Evolutionary conservation across 2,329 filamentous ascomycete genomes (phyloP), one percentile per base, ranked within the genome.

Genomic region (Colletotrichum karsti): DNA sequence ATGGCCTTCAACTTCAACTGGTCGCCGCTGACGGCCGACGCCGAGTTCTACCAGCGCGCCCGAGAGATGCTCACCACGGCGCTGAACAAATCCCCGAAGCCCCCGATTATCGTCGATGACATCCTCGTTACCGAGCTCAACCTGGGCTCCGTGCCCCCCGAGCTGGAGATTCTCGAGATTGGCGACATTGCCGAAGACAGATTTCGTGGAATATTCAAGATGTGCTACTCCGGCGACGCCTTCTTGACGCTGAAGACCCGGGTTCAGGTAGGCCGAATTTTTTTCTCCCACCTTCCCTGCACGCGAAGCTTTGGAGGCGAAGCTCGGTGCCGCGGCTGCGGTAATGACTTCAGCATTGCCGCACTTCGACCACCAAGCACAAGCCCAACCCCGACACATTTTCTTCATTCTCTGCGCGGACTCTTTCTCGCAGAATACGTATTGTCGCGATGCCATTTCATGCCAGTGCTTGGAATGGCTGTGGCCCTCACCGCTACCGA

Each of bases 1-100:
- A 99, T 99, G 96, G 96, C 96, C 74, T 99, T 99, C 92, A 98
- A 98, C 87, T 99, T 99, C 93, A 98, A 98, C 93, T 99, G 96
- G 96, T 97, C 94, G 88, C 96, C 96, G 78, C 88, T 99, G 73
- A 96, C 97, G 83, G 95, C 95, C 77, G 96, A 98, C 84, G 95
- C 93, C 76, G 89, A 91, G 74, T 96, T 96, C 81, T 95, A 95
- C 82, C 90, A 92, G 78, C 92, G 94, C 74, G 95, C 96, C 57
- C 93, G 95, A 80, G 95, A 98, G 79, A 92, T 98, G 80, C 88
- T 99, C 75, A 99, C 96, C 26, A 92, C 93, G 65, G 96, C 96
- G 37, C 87, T 99, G 76, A 99, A 99, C 87, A 98, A 98, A 83
- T 96, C 93, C 61, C 95, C 95, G 41, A 98, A 98, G 77, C 96